Percentiles rank a stretch among this genome's conserved stretches.
Evolutionary conservation across 441 rosid species (phyloP).

Genomic region (Aquilaria agallochum): DNA sequence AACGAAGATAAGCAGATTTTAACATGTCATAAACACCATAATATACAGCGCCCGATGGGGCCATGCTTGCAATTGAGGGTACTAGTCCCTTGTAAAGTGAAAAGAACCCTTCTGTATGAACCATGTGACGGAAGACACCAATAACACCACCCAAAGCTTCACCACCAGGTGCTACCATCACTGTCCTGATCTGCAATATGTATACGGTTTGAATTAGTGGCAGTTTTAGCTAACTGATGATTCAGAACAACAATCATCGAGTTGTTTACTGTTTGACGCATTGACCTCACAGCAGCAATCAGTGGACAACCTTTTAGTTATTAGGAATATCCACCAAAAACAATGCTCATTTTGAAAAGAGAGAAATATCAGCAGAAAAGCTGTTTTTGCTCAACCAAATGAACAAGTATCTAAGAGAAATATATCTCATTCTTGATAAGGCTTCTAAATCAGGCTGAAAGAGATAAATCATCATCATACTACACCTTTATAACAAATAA

Average conservation of each 20-base stretch:
- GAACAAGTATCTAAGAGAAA: no score
- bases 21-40: constrained; percentile 87
- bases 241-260: constrained; percentile 1
- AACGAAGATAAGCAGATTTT: constrained; percentile 72
- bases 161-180: constrained; percentile 91
- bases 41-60: constrained; percentile 92
- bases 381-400: no score
- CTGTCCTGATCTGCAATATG: constrained; percentile 66
- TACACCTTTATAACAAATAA: no score
- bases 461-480: no score
- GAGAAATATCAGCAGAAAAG: no score
- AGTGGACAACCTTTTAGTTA: background rate
- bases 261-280: no score
- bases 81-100: constrained; percentile 85
- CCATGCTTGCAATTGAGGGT: constrained; percentile 83
- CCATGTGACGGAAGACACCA: constrained; percentile 76
- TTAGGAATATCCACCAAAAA: background rate
- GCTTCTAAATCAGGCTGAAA: no score
- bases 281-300: background rate
- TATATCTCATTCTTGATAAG: no score
- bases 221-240: background rate
- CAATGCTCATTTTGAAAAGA: no score
- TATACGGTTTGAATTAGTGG: background rate
- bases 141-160: constrained; percentile 84
- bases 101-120: constrained; percentile 79